Evolutionary conservation across 371 early-diverging fungal genomes (phyloP), one percentile per base, ranked within the genome.

Genomic region (Nosema granulosis): DNA sequence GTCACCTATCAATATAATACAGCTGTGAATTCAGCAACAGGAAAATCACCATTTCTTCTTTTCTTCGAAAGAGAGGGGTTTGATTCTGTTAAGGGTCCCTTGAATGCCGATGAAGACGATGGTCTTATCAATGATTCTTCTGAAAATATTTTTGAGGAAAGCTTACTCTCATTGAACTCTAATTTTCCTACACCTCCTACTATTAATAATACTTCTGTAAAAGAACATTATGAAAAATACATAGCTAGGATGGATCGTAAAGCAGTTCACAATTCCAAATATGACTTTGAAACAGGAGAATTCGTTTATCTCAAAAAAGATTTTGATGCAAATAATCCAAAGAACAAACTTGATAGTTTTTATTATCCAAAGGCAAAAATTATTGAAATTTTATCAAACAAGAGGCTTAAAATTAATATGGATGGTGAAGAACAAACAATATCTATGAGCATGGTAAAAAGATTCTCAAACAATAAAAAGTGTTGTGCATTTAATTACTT

Each of bases 21-120:
- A 3, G 34, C 26, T 29, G n/a, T 61, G 32, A 26, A 61, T 61
- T 61, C 61, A 11, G 16, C 61, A 61, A 61, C 61, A 9, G 32
- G 32, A 16, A 61, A 61, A 4, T 61, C 61, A 29, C 34, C 34
- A 13, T 61, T 61, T 20, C 11, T 2, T 6, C 34, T 61, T 24
- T 61, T 61, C 32, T 61, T 6, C 32, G 16, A 32, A 26, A 32
- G 29, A 61, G 34, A 20, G 16, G 57, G 57, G 24, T 56, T 13
- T n/a, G 26, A 56, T n/a, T 20, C 57, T 56, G n/a, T n/a, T n/a
- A n/a, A n/a, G n/a, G n/a, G n/a, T n/a, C n/a, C n/a, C n/a, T n/a
- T n/a, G n/a, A n/a, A n/a, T n/a, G n/a, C n/a, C n/a, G n/a, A n/a
- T n/a, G n/a, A n/a, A n/a, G n/a, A n/a, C n/a, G n/a, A n/a, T n/a